Evolutionary conservation across 768 basidiomycete genomes (phyloP).

Genomic region (Nidularia sp.): DNA sequence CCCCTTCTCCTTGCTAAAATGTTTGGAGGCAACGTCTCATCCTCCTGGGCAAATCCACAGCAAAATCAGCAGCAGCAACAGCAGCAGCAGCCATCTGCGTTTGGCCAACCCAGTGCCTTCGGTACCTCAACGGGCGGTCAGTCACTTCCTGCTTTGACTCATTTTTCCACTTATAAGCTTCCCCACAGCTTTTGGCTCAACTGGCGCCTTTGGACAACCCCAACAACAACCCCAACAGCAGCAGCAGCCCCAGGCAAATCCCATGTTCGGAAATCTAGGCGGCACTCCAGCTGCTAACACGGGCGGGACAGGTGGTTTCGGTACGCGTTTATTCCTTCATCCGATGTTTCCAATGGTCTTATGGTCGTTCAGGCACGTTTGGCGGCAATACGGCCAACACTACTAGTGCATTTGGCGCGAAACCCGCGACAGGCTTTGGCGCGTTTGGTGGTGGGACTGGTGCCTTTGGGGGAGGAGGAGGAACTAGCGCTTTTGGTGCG

Average conservation of each 20-base stretch:
- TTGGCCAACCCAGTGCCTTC: slow-evolving; percentile 23
- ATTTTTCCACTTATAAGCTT: slow-evolving; percentile 16
- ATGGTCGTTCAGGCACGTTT: slow-evolving; percentile 37
- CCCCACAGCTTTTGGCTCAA: slow-evolving; percentile 46
- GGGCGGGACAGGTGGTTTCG: slow-evolving; percentile 32
- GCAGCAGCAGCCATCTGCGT: slow-evolving; percentile 25
- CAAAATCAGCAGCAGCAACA: slow-evolving; percentile 62
- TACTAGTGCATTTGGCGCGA: slow-evolving; percentile 57
- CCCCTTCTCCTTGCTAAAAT: slow-evolving; percentile 29
- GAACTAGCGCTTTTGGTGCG: slow-evolving; percentile 37
- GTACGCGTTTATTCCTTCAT: slow-evolving; percentile 26
- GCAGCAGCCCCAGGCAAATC: slow-evolving; percentile 62
- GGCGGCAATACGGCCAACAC: slow-evolving; percentile 29
- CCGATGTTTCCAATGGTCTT: slow-evolving; percentile 8
- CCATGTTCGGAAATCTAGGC: slow-evolving; percentile 73
- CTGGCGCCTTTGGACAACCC: slow-evolving; percentile 57
- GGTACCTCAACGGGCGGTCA: slow-evolving; percentile 29
- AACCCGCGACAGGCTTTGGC: slow-evolving; percentile 74
- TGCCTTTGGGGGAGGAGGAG: slow-evolving; percentile 42
- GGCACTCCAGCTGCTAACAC: slow-evolving; percentile 26
- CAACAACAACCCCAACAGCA: slow-evolving; percentile 59
- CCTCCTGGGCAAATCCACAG: slow-evolving; percentile 61
- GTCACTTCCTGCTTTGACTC: slow-evolving; percentile 20
- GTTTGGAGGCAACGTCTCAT: slow-evolving; percentile 50
- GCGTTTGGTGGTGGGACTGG: slow-evolving; percentile 61